Percentiles rank a stretch among this genome's conserved stretches.
phyloP scores from a whole-genome alignment of 306 rosid genomes.

The Casuarina equisetifolia region DNA sequence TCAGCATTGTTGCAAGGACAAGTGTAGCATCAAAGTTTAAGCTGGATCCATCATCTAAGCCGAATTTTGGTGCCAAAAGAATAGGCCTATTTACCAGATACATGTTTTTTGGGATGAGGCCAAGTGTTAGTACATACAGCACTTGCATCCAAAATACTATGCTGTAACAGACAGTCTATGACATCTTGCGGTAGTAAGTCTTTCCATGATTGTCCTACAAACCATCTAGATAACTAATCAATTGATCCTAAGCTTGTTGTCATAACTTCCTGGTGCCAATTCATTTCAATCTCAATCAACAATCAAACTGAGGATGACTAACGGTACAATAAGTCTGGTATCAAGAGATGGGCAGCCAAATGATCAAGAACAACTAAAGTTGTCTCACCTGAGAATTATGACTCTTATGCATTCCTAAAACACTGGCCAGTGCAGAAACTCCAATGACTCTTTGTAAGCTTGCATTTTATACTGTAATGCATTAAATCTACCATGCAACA shows the following conservation, averaged over 20 bases:
- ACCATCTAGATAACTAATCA: background rate
- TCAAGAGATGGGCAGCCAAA: background rate
- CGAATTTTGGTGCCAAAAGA: conserved; percentile 88
- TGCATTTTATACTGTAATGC: background rate
- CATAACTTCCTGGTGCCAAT: background rate
- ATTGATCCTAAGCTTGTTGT: background rate
- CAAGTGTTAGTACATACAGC: background rate
- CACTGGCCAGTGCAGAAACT: background rate
- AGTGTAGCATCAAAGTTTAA: conserved; percentile 89
- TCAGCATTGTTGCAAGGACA: conserved; percentile 93
- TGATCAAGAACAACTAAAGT: background rate
- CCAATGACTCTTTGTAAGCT: background rate
- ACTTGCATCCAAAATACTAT: background rate
- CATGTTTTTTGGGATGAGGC: background rate
- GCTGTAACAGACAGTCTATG: background rate
- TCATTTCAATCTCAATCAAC: background rate
- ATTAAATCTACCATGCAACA: background rate
- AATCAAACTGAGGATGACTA: background rate
- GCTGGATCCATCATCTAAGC: conserved; percentile 73
- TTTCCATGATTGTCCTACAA: background rate
- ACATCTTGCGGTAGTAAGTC: background rate
- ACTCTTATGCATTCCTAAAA: too few relatives aligned
- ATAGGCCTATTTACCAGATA: conserved; percentile 67
- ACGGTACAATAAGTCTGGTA: background rate
- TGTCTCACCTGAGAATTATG: too few relatives aligned